phyloP scores from a whole-genome alignment of 352 stramenopile species.

The Pythium plurisporium region DNA sequence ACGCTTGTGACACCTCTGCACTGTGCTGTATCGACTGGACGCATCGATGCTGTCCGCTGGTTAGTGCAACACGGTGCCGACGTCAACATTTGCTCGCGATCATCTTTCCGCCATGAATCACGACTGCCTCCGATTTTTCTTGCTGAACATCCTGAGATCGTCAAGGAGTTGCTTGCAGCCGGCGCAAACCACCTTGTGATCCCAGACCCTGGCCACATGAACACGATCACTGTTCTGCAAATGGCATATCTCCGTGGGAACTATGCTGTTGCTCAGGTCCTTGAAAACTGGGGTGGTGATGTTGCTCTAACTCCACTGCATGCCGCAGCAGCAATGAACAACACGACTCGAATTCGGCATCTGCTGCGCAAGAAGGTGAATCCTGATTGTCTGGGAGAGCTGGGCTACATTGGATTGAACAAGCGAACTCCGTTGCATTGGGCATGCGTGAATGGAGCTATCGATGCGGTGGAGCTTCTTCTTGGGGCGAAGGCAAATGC shows the following conservation, averaged over 20 bases:
- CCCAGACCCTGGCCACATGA: slow-evolving; percentile 76
- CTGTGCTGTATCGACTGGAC: slow-evolving; percentile 73
- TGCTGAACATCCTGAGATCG: slow-evolving; percentile 76
- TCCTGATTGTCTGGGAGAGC: slow-evolving; percentile 69
- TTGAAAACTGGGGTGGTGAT: slow-evolving; percentile 81
- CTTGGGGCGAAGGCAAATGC: slow-evolving; percentile 54
- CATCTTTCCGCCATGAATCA: slow-evolving; percentile 59
- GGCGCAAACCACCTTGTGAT: slow-evolving; percentile 78
- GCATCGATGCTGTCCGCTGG: slow-evolving; percentile 67
- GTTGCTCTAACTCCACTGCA: slow-evolving; percentile 77
- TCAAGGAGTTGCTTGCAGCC: slow-evolving; percentile 55
- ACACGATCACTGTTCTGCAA: slow-evolving; percentile 82
- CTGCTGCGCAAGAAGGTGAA: slow-evolving; percentile 70
- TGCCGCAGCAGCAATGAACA: slow-evolving; percentile 64
- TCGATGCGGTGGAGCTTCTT: slow-evolving; percentile 52
- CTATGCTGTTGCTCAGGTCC: slow-evolving; percentile 71
- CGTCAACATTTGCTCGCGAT: slow-evolving; percentile 75
- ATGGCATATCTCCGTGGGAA: slow-evolving; percentile 76
- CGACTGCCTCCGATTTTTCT: slow-evolving; percentile 76
- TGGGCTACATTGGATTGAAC: slow-evolving; percentile 78
- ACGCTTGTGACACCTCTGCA: slow-evolving; percentile 73
- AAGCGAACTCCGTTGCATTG: slow-evolving; percentile 78
- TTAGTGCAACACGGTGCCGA: slow-evolving; percentile 65
- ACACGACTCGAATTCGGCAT: slow-evolving; percentile 51
- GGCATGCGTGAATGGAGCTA: slow-evolving; percentile 67